phyloP scores from a whole-genome alignment of 192 early-diverging fungal genomes.

The Coemansia guatemalensis region DNA sequence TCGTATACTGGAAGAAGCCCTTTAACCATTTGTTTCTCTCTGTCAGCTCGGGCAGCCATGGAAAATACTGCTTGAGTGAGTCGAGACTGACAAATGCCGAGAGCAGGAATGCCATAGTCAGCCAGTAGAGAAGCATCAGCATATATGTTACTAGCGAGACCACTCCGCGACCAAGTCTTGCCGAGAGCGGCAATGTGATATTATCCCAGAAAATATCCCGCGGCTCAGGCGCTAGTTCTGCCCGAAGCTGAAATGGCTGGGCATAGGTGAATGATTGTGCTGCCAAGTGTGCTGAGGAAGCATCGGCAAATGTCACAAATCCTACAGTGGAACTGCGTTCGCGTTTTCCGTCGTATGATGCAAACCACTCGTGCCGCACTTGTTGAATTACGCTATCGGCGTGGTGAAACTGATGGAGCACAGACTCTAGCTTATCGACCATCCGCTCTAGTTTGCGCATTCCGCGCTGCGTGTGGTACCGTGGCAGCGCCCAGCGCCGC shows the following conservation, averaged over 20 bases:
- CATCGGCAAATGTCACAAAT: slow-evolving; percentile 47
- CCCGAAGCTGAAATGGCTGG: slow-evolving; percentile 49
- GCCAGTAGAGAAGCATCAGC: slow-evolving; percentile 71
- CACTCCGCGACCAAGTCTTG: slow-evolving; percentile 19
- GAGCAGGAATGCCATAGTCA: slow-evolving; percentile 64
- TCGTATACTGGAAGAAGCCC: slow-evolving; percentile 41
- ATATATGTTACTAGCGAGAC: slow-evolving; percentile 54
- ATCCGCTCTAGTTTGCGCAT: slow-evolving; percentile 15
- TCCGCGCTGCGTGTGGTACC: slow-evolving; percentile 11
- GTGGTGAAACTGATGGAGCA: slow-evolving; percentile 57
- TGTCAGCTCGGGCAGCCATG: slow-evolving; percentile 50
- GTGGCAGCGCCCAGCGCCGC: slow-evolving; percentile 32
- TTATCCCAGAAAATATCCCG: slow-evolving; percentile 53
- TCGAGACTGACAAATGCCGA: slow-evolving; percentile 60
- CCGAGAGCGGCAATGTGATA: slow-evolving; percentile 27
- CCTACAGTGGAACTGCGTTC: slow-evolving; percentile 45
- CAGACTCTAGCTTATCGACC: slow-evolving; percentile 57
- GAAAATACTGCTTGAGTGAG: slow-evolving; percentile 51
- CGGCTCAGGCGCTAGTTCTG: slow-evolving; percentile 45
- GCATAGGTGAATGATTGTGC: slow-evolving; percentile 49
- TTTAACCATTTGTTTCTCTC: slow-evolving; percentile 50
- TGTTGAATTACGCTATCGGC: slow-evolving; percentile 56
- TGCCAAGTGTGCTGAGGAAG: slow-evolving; percentile 38
- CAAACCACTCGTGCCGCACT: slow-evolving; percentile 50
- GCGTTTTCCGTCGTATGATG: slow-evolving; percentile 28